Percentiles rank a stretch among this genome's conserved stretches.
phyloP scores from a whole-genome alignment of 257 asterid species.

The Striga asiatica region DNA sequence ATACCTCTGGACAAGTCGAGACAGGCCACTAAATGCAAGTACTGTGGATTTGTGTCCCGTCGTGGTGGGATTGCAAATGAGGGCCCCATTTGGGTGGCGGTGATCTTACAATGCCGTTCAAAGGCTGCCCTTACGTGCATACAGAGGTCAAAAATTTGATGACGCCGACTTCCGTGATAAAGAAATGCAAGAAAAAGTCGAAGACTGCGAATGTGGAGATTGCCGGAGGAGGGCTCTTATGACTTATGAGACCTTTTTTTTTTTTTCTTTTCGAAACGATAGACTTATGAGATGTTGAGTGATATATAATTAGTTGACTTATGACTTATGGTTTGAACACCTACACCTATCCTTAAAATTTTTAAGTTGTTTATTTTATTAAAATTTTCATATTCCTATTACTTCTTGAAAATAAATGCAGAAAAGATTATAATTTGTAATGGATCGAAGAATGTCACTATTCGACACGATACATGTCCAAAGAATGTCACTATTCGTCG shows the following conservation, averaged over 20 bases:
- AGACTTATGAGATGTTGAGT: not conserved
- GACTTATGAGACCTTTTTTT: not conserved
- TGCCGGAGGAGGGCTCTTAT: not conserved
- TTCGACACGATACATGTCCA: no score
- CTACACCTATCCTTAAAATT: no score
- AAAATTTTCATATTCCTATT: no score
- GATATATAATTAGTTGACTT: not conserved
- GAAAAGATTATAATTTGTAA: no score
- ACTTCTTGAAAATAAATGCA: no score
- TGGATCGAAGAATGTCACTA: no score
- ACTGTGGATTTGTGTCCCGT: slow-evolving; percentile 37
- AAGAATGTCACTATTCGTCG: no score
- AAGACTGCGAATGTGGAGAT: slow-evolving; percentile 13
- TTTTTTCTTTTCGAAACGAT: no score
- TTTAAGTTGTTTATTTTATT: no score
- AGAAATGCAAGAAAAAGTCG: slow-evolving; percentile 20
- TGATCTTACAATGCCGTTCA: slow-evolving; percentile 21
- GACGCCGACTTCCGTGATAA: slow-evolving; percentile 20
- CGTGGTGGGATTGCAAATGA: slow-evolving; percentile 37
- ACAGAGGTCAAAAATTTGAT: slow-evolving; percentile 22
- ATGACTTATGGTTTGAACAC: no score
- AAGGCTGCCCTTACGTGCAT: slow-evolving; percentile 32
- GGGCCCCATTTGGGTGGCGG: slow-evolving; percentile 46
- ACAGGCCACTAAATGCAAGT: slow-evolving; percentile 31
- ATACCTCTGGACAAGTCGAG: slow-evolving; percentile 28